These are phyloP conservation scores for Ophiognomonia clavigignenti-juglandacearum DNA, from an alignment of 2,329 filamentous ascomycete species.

Conservation along the genomic window DNA sequence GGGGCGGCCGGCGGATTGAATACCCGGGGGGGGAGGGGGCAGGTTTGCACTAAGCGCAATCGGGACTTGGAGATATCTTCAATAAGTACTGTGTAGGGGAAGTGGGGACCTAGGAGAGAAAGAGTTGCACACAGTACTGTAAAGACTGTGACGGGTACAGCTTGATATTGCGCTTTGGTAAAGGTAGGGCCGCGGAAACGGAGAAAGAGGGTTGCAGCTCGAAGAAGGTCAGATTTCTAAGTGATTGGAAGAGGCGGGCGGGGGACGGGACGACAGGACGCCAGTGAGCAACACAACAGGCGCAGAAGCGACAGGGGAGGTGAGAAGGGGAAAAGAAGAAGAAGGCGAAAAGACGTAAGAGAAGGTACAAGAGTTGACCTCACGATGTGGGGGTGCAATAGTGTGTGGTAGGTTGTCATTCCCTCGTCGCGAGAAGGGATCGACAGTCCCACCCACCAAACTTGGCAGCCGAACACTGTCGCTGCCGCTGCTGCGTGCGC, in stretches of 20 bases:
- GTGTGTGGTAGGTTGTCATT: background rate
- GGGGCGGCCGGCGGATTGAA: background rate
- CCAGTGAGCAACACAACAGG: too few species aligned
- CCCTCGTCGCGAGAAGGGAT: conserved; percentile 13
- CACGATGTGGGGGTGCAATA: conserved; percentile 8
- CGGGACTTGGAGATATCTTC: too few species aligned
- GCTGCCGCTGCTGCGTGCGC: too few species aligned
- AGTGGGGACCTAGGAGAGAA: too few species aligned
- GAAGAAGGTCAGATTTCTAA: background rate
- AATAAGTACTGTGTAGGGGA: too few species aligned
- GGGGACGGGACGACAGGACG: conserved; percentile 1
- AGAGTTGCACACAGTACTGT: too few species aligned
- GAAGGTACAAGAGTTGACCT: background rate
- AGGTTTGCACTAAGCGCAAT: too few species aligned
- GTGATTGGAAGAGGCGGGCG: conserved; percentile 1
- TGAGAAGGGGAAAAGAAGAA: background rate
- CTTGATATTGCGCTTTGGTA: too few species aligned
- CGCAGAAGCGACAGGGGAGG: background rate
- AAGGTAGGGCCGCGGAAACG: background rate
- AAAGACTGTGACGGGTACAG: too few species aligned
- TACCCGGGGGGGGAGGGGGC: too few species aligned
- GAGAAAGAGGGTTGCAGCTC: background rate
- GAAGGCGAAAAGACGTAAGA: too few species aligned
- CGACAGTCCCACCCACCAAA: conserved; percentile 11
- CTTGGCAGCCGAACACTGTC: conserved; percentile 12